Evolutionary conservation across 1,284 basidiomycete genomes (phyloP), one percentile per base, ranked within the genome.

Genomic region (Pseudozyma sp.): DNA sequence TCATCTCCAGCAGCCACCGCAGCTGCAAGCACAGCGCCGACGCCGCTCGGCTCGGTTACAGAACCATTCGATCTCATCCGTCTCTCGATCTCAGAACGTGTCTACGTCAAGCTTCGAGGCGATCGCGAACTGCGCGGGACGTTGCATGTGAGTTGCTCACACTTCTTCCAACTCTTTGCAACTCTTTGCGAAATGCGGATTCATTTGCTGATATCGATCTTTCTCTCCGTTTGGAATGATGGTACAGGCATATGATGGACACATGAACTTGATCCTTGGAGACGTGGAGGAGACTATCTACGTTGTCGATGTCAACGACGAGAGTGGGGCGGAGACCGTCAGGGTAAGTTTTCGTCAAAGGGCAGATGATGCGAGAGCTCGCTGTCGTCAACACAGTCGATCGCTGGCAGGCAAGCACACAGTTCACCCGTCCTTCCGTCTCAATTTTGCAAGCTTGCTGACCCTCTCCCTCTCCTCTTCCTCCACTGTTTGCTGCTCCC

Each of bases 21-120:
- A 2, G 46, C 56, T 17, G 50, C 50, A 40, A 40, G 29, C n/a
- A 30, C 54, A 24, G 59, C 49, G 8, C 57, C 69, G 40, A 19
- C 60, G 40, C 55, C 65, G 16, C 56, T 64, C 42, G 54, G 70
- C 19, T 69, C 67, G 34, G 72, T 99, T 82, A 91, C 93, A 85
- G 94, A 97, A 86, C 94, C 94, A n/a, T 94, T 99, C 86, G 97
- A 99, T 85, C 90, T 99, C 77, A 96, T 99, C 84, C 90, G 95
- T 71, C 89, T 99, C 34, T 95, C 94, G 34, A 89, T 99, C 70
- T 94, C 92, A 81, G 97, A 99, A 88, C 94, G 93, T 69, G 96
- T 98, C 16, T 93, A 92, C 84, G 92, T 96, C 78, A 99, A 99
- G 86, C 88, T 99, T 62, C 88, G 97, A 77, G 97, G 97, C 29